Percentiles rank a stretch among this genome's conserved stretches.
Conservation (phyloP, 495 filamentous ascomycete species). For the Annulohypoxylon nitens region DNA sequence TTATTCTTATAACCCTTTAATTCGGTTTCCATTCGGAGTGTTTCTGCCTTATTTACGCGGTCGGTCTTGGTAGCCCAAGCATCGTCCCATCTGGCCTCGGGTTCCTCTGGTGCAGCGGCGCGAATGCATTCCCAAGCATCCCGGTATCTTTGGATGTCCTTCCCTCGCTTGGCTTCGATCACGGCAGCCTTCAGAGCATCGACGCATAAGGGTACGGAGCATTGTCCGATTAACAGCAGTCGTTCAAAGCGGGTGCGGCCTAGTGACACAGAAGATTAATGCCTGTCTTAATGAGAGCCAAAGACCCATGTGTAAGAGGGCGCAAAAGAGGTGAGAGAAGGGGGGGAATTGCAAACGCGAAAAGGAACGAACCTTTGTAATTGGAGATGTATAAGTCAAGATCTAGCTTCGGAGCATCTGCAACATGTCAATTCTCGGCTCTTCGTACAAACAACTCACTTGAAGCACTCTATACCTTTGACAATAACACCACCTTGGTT, state of each 20-base stretch:
- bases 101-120: conserved; percentile 73
- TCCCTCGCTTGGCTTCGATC: conserved; percentile 79
- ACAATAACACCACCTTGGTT: conserved; percentile 61
- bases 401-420: conserved; percentile 90
- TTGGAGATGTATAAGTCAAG: conserved; percentile 92
- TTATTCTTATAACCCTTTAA: conserved; percentile 97
- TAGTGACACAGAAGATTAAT: conserved; percentile 46
- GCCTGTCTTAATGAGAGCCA: conserved; percentile 31
- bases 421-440: conserved; percentile 13
- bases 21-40: conserved; percentile 80
- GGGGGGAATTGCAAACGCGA: not conserved
- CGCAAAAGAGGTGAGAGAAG: not conserved
- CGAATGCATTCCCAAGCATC: conserved; percentile 74
- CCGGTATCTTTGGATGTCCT: conserved; percentile 78
- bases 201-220: conserved; percentile 78
- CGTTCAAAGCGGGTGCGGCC: conserved; percentile 83
- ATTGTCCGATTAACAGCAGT: conserved; percentile 81
- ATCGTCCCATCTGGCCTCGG: conserved; percentile 73
- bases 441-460: conserved; percentile 5
- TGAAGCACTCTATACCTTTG: conserved; percentile 53
- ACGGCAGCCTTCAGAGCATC: conserved; percentile 87
- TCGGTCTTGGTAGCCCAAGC: conserved; percentile 76
- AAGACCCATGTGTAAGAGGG: not conserved
- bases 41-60: conserved; percentile 73
- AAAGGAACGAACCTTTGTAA: conserved; percentile 75